Conservation (phyloP, 257 asterid species). For the Solanum okadae region DNA sequence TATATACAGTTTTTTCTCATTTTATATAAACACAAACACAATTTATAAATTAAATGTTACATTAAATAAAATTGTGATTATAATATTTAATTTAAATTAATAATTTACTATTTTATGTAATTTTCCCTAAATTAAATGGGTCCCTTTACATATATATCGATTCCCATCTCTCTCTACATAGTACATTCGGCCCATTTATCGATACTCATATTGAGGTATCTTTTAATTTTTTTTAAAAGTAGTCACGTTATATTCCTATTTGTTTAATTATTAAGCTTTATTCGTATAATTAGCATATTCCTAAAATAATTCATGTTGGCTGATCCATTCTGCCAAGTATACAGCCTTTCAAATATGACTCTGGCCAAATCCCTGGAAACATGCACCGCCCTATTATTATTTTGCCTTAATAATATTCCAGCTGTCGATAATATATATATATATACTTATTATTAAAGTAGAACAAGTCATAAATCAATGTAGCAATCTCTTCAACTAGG, state of each 20-base stretch:
- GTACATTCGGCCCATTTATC: background rate
- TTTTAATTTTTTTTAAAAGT: too few species aligned
- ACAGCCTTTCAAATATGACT: background rate
- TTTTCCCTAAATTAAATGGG: background rate
- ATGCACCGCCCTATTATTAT: background rate
- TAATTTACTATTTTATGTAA: too few species aligned
- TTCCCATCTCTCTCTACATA: too few species aligned
- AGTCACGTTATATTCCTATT: background rate
- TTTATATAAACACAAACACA: too few species aligned
- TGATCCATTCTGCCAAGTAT: background rate
- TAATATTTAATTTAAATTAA: too few species aligned
- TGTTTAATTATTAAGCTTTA: background rate
- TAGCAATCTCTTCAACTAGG: background rate
- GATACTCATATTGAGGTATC: too few species aligned
- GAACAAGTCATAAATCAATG: background rate
- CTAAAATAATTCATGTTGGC: background rate
- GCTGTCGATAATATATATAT: background rate
- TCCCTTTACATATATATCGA: too few species aligned
- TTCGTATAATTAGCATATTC: background rate
- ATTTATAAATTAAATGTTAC: too few species aligned
- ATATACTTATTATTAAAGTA: background rate
- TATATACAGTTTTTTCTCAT: rapidly evolving
- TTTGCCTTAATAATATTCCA: background rate
- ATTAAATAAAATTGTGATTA: too few species aligned
- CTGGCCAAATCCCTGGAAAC: background rate